Conservation (phyloP, 768 basidiomycete species). For the Nidula microcarpa region DNA sequence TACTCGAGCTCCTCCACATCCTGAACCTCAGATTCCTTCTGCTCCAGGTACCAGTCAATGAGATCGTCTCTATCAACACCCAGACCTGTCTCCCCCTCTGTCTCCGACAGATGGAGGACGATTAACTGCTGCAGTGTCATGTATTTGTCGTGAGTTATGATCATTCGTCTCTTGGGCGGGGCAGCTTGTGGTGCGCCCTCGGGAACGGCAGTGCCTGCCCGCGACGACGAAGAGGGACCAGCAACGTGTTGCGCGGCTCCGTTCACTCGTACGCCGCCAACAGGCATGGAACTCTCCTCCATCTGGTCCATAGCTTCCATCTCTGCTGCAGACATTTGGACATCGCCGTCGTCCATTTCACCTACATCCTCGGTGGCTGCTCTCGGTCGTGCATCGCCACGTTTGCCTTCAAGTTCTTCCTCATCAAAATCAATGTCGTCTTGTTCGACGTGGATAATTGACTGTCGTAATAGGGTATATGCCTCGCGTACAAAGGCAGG, state of each 20-base stretch:
- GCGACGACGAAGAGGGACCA: conserved; percentile 31
- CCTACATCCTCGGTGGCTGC: conserved; percentile 8
- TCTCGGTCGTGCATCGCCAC: conserved; percentile 30
- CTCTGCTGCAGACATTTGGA: conserved; percentile 62
- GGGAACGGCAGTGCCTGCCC: conserved; percentile 31
- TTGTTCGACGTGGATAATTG: conserved; percentile 99
- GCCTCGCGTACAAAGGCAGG: conserved; percentile 96
- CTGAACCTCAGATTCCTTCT: conserved; percentile 78
- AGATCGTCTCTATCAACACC: conserved; percentile 90
- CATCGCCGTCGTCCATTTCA: conserved; percentile 42
- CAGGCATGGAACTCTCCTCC: conserved; percentile 45
- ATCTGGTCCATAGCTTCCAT: conserved; percentile 49
- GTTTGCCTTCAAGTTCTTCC: conserved; percentile 68
- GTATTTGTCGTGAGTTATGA: conserved; percentile 96
- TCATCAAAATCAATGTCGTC: conserved; percentile 98
- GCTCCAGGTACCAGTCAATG: conserved; percentile 95
- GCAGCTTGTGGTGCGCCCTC: conserved; percentile 32
- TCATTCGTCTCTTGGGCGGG: conserved; percentile 69
- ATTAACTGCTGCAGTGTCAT: conserved; percentile 86
- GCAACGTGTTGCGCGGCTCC: conserved; percentile 22
- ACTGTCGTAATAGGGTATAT: conserved; percentile 88
- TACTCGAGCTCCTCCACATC: conserved; percentile 86
- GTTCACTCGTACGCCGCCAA: conserved; percentile 22
- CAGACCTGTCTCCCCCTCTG: conserved; percentile 70
- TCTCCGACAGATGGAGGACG: conserved; percentile 74